Conservation (phyloP, 176 grass and related monocot genomes). For the Oryza glaberrima region DNA sequence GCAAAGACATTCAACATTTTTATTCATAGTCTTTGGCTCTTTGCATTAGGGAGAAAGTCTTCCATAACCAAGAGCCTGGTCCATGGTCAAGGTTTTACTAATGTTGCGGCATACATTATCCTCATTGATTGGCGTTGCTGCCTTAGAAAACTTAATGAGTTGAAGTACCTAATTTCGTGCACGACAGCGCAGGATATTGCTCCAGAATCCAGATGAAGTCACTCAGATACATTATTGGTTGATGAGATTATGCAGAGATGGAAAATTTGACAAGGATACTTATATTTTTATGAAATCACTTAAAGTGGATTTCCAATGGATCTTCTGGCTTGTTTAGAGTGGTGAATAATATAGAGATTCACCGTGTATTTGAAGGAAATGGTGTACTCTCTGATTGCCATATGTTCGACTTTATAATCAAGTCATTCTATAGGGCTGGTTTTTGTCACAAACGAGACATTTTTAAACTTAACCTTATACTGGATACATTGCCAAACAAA, state of each 20-base stretch:
- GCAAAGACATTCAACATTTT: slow-evolving; percentile 74
- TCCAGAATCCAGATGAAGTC: slow-evolving; percentile 56
- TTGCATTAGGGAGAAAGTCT: slow-evolving; percentile 40
- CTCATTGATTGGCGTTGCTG: slow-evolving; percentile 66
- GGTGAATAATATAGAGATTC: slow-evolving; percentile 47
- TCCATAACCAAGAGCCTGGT: slow-evolving; percentile 43
- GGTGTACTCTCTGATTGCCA: slow-evolving; percentile 37
- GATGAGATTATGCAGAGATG: slow-evolving; percentile 55
- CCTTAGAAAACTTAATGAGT: slow-evolving; percentile 43
- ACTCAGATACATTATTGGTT: slow-evolving; percentile 60
- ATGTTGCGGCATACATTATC: slow-evolving; percentile 84
- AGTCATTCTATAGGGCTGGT: slow-evolving; percentile 52
- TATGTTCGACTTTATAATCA: slow-evolving; percentile 54
- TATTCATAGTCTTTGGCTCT: slow-evolving; percentile 62
- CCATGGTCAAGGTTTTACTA: slow-evolving; percentile 47
- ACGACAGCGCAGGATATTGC: slow-evolving; percentile 49
- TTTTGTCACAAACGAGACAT: slow-evolving; percentile 55
- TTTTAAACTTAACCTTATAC: slow-evolving; percentile 43
- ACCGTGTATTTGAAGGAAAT: slow-evolving; percentile 31
- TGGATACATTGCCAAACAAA: slow-evolving; percentile 56
- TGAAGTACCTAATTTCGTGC: slow-evolving; percentile 10
- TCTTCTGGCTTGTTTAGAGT: slow-evolving; percentile 58
- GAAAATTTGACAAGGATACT: slow-evolving; percentile 48
- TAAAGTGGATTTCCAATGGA: slow-evolving; percentile 50
- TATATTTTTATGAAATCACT: slow-evolving; percentile 52